Percentiles rank a stretch among this genome's conserved stretches.
Evolutionary conservation across 768 basidiomycete species (phyloP).

Genomic region (Suillus sp.): DNA sequence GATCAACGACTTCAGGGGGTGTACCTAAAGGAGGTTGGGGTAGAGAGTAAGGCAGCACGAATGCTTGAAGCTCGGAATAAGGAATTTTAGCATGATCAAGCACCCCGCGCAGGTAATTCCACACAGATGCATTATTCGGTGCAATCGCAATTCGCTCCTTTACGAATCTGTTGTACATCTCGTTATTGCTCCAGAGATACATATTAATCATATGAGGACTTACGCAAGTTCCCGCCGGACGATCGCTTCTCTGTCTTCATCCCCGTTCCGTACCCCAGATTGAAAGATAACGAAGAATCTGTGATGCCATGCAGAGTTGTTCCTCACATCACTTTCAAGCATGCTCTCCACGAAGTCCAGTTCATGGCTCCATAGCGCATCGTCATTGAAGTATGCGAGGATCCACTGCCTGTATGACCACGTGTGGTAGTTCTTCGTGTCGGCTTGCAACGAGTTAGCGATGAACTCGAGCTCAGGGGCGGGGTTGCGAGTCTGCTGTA

Average conservation of each 20-base stretch:
- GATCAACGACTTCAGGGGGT: conserved; percentile 57
- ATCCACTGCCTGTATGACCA: conserved; percentile 99
- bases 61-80: conserved; percentile 54
- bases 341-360: conserved; percentile 73
- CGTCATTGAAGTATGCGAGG: conserved; percentile 78
- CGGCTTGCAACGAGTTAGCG: conserved; percentile 65
- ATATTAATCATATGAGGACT: conserved; percentile 34
- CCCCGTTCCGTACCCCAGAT: conserved; percentile 60
- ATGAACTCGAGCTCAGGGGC: conserved; percentile 80
- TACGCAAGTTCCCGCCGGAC: conserved; percentile 76
- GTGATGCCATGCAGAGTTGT: conserved; percentile 98
- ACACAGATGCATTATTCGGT: conserved; percentile 92
- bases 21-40: conserved; percentile 30
- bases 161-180: conserved; percentile 54
- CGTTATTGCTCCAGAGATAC: neutral
- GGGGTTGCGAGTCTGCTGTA: conserved; percentile 55
- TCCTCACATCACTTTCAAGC: conserved; percentile 77
- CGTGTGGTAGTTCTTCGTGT: conserved; percentile 98
- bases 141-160: conserved; percentile 82
- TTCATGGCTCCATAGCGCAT: conserved; percentile 72
- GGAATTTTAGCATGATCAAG: conserved; percentile 64
- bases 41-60: conserved; percentile 66
- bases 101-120: conserved; percentile 95
- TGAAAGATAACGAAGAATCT: conserved; percentile 87
- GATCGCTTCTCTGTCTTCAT: conserved; percentile 60